Conservation (phyloP, 768 basidiomycete species). For the Hygrophorus russula region DNA sequence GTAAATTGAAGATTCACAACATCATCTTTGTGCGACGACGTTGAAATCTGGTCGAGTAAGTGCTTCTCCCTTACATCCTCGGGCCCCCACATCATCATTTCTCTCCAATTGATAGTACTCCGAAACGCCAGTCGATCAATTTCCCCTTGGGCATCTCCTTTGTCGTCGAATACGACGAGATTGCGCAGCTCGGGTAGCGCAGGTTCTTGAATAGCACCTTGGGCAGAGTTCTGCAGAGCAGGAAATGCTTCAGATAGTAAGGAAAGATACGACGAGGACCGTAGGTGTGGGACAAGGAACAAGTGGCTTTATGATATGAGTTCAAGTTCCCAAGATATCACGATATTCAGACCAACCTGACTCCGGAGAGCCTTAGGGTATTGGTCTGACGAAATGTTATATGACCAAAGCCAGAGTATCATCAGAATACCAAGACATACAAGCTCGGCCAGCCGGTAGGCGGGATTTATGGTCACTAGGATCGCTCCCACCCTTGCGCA, state of each 20-base stretch:
- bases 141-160: constrained; percentile 23
- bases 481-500: constrained; percentile 80
- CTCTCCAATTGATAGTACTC: constrained; percentile 59
- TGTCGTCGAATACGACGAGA: constrained; percentile 59
- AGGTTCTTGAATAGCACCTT: constrained; percentile 47
- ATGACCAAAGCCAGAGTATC: constrained; percentile 1
- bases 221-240: constrained; percentile 33
- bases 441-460: constrained; percentile 62
- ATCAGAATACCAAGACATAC: constrained; percentile 26
- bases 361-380: constrained; percentile 52
- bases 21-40: constrained; percentile 45
- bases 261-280: constrained; percentile 51
- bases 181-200: constrained; percentile 51
- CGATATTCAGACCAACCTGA: too few relatives aligned
- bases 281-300: constrained; percentile 60
- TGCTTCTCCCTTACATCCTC: constrained; percentile 34
- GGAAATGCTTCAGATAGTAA: constrained; percentile 50
- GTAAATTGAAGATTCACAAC: constrained; percentile 81
- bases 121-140: constrained; percentile 31
- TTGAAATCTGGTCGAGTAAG: constrained; percentile 29
- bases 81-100: constrained; percentile 59
- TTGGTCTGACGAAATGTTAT: constrained; percentile 30
- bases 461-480: constrained; percentile 75
- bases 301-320: too few relatives aligned
- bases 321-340: too few relatives aligned